Conservation (phyloP, 164 flowering plant genomes). For the Dillenia turbinata region DNA sequence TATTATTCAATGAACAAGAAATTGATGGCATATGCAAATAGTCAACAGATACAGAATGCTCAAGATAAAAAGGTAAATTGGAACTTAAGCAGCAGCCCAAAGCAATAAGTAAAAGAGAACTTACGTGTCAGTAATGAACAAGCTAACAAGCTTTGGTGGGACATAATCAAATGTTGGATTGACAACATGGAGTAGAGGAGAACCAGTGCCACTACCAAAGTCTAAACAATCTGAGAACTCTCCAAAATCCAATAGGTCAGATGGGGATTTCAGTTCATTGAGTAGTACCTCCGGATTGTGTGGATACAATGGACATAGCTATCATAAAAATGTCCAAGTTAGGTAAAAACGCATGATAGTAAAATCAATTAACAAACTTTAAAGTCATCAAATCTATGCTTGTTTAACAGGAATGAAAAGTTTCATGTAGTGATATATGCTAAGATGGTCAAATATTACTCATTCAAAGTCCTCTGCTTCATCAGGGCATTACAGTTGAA, state of each 20-base stretch:
- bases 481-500: no score
- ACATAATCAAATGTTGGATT: conserved; percentile 98
- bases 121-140: conserved; percentile 98
- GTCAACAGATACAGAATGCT: no score
- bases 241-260: conserved; percentile 95
- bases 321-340: conserved; percentile 13
- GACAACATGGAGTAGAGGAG: conserved; percentile 89
- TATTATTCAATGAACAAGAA: no score
- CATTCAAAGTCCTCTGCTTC: no score
- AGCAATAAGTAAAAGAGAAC: conserved; percentile 18
- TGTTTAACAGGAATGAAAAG: no score
- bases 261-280: conserved; percentile 94
- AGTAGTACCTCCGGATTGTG: conserved; percentile 95
- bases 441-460: no score
- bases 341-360: no score
- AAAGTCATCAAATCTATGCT: no score
- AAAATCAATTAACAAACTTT: no score
- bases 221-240: conserved; percentile 97
- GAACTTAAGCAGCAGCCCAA: background rate
- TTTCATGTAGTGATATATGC: no score
- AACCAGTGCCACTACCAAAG: conserved; percentile 67
- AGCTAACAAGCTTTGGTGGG: conserved; percentile 95
- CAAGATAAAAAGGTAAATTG: background rate
- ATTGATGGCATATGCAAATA: no score
- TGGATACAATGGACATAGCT: conserved; percentile 97